phyloP scores from a whole-genome alignment of 2,329 filamentous ascomycete species.

The Neurospora crassa region DNA sequence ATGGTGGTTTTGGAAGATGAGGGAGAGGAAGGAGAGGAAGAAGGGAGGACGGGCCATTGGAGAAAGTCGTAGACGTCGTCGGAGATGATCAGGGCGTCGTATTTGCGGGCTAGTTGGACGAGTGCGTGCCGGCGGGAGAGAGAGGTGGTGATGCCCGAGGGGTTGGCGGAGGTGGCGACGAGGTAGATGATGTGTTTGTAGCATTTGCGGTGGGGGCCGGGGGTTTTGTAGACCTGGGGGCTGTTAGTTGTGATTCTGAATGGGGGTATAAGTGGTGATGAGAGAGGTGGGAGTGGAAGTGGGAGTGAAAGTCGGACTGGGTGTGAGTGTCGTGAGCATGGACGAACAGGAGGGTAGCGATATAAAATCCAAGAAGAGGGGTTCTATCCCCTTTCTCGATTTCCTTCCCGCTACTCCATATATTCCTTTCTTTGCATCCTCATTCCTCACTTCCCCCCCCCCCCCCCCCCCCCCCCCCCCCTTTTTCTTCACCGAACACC shows the following conservation, averaged over 20 bases:
- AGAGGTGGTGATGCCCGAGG: conserved; percentile 75
- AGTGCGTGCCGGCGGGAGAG: conserved; percentile 55
- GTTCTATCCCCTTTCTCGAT: neutral
- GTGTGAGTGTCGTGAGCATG: neutral
- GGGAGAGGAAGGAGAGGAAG: conserved; percentile 4
- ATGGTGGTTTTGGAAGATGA: conserved; percentile 21
- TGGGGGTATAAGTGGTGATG: neutral
- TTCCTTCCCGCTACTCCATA: neutral
- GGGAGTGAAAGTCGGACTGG: neutral
- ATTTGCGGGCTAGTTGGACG: conserved; percentile 65
- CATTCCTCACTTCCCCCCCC: neutral
- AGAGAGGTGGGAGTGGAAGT: neutral
- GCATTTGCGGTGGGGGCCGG: conserved; percentile 56
- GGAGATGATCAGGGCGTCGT: conserved; percentile 72
- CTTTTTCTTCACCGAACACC: neutral
- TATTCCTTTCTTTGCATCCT: neutral
- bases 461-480: too few relatives aligned
- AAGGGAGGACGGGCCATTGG: conserved; percentile 52
- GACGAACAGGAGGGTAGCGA: neutral
- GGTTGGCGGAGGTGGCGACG: conserved; percentile 84
- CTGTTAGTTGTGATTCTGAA: neutral
- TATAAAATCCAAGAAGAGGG: neutral
- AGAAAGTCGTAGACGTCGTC: conserved; percentile 96
- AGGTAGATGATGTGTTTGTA: conserved; percentile 85
- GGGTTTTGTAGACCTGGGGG: conserved; percentile 40